Percentiles rank a stretch among this genome's conserved stretches.
phyloP scores from a whole-genome alignment of 1,284 basidiomycete genomes.

The Irpex sp. region DNA sequence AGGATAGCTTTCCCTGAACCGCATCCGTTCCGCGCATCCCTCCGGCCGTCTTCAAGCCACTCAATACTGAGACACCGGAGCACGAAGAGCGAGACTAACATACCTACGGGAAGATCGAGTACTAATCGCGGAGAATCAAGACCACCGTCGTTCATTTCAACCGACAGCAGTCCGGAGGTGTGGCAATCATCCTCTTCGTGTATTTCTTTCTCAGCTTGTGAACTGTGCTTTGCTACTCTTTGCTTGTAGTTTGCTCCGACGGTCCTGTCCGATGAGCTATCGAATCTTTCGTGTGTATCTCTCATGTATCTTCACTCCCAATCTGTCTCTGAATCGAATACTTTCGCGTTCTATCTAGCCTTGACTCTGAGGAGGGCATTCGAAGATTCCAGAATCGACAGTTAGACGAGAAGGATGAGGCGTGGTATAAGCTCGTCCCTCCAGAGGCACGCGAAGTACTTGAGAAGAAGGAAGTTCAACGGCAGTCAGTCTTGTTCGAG shows the following conservation, averaged over 20 bases:
- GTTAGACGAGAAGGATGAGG: slow-evolving; percentile 56
- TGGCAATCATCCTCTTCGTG: slow-evolving; percentile 4
- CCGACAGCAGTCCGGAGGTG: slow-evolving; percentile 27
- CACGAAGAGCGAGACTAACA: slow-evolving; percentile 35
- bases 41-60: slow-evolving; percentile 21
- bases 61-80: slow-evolving; percentile 29
- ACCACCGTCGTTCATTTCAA: slow-evolving; percentile 22
- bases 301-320: slow-evolving; percentile 2
- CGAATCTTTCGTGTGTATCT: slow-evolving; percentile 47
- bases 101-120: slow-evolving; percentile 9
- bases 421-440: slow-evolving; percentile 76
- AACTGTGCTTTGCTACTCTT: neutral
- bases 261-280: slow-evolving; percentile 43
- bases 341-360: slow-evolving; percentile 25
- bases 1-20: slow-evolving; percentile 45
- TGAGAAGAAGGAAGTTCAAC: slow-evolving; percentile 64
- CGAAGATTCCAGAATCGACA: slow-evolving; percentile 58
- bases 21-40: slow-evolving; percentile 34
- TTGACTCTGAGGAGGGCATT: slow-evolving; percentile 61
- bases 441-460: slow-evolving; percentile 59
- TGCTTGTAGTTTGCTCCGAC: slow-evolving; percentile 18
- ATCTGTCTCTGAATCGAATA: slow-evolving; percentile 12
- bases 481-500: slow-evolving; percentile 81
- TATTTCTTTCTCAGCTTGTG: slow-evolving; percentile 1
- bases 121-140: slow-evolving; percentile 19